Percentiles rank a stretch among this genome's conserved stretches.
These are phyloP conservation scores for Rubroboletus satanas DNA, from an alignment of 768 basidiomycete species.

Conservation along the genomic window DNA sequence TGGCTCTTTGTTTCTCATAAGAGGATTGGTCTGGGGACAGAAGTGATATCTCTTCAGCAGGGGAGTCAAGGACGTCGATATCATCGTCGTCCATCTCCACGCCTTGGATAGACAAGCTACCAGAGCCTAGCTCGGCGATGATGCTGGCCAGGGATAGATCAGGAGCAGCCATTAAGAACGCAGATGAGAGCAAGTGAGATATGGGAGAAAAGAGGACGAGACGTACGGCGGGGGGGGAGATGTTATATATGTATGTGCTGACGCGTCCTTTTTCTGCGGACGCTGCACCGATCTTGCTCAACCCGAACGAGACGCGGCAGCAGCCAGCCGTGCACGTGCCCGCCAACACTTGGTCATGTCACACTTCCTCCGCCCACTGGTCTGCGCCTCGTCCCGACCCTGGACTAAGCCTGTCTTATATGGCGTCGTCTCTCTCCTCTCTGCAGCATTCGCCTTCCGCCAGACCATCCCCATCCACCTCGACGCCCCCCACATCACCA, in stretches of 20 bases:
- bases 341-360: slow-evolving; percentile 4
- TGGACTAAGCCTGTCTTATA: slow-evolving; percentile 27
- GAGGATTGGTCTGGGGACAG: slow-evolving; percentile 32
- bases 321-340: slow-evolving; percentile 13
- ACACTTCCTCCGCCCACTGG: background rate
- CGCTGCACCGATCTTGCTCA: background rate
- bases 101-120: slow-evolving; percentile 21
- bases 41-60: slow-evolving; percentile 30
- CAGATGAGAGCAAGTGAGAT: slow-evolving; percentile 18
- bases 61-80: slow-evolving; percentile 41
- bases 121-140: slow-evolving; percentile 23
- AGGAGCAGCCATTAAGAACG: slow-evolving; percentile 18
- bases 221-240: slow-evolving; percentile 22
- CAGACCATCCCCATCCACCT: slow-evolving; percentile 37
- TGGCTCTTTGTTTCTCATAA: slow-evolving; percentile 54
- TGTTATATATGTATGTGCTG: slow-evolving; percentile 21
- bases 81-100: slow-evolving; percentile 59
- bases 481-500: slow-evolving; percentile 36
- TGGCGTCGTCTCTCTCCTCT: slow-evolving; percentile 33
- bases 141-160: slow-evolving; percentile 22
- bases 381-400: slow-evolving; percentile 4
- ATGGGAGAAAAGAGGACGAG: slow-evolving; percentile 14
- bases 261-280: slow-evolving; percentile 25
- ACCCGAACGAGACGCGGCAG: background rate
- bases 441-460: slow-evolving; percentile 28